Evolutionary conservation across 306 rosid species (phyloP).

Genomic region (Gastrolobium villosum): DNA sequence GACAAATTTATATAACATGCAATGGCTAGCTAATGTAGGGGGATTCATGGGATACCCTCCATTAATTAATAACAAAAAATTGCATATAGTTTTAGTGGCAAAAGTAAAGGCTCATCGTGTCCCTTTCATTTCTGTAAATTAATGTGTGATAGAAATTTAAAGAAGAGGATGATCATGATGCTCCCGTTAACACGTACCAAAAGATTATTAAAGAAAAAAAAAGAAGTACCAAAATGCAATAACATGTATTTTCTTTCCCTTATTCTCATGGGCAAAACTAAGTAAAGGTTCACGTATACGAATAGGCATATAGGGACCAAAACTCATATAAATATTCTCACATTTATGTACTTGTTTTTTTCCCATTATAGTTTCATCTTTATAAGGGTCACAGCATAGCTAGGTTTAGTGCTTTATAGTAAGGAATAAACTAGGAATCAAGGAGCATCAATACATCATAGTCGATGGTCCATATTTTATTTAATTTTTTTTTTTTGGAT

Average conservation of each 20-base stretch:
- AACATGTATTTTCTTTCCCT: background rate
- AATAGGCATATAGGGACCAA: background rate
- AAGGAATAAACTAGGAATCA: constrained; percentile 18
- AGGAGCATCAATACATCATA: background rate
- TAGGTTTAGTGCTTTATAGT: background rate
- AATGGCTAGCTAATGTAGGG: background rate
- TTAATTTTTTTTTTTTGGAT: too few relatives aligned
- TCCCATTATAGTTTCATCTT: background rate
- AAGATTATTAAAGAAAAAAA: background rate
- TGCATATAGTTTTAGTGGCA: background rate
- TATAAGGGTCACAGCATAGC: background rate
- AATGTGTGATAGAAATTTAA: constrained; percentile 34
- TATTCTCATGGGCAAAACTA: background rate
- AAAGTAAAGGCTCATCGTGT: constrained; percentile 25
- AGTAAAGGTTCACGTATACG: background rate
- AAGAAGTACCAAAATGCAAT: background rate
- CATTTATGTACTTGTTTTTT: constrained; percentile 13
- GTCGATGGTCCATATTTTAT: background rate
- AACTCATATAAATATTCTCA: background rate
- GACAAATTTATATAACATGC: background rate
- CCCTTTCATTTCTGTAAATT: background rate
- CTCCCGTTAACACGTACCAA: background rate
- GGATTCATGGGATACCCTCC: constrained; percentile 4
- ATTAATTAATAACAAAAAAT: background rate
- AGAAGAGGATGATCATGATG: constrained; percentile 11